These are phyloP conservation scores for Ascochyta pisi DNA, from an alignment of 2,329 filamentous ascomycete genomes.

Conservation along the genomic window DNA sequence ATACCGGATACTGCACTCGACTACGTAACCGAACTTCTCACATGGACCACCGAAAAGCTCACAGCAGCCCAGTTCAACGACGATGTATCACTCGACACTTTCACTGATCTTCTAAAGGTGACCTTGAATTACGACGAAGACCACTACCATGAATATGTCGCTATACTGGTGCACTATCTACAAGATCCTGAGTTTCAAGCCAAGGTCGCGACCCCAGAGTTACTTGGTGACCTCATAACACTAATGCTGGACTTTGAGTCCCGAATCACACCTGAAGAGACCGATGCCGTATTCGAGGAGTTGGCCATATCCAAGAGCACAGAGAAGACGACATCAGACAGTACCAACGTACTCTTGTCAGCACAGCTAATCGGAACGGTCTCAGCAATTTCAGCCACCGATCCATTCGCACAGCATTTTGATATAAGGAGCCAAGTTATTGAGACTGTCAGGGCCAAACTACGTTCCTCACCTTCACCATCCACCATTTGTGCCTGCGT, in stretches of 20 bases:
- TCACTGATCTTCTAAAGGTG: constrained; percentile 37
- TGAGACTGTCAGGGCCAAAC: constrained; percentile 35
- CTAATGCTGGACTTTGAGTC: constrained; percentile 42
- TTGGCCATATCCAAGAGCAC: constrained; percentile 35
- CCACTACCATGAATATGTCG: constrained; percentile 43
- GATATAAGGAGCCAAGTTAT: constrained; percentile 36
- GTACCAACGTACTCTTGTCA: constrained; percentile 34
- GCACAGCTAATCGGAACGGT: constrained; percentile 42
- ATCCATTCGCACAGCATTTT: constrained; percentile 41
- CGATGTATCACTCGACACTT: constrained; percentile 36
- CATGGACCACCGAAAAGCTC: constrained; percentile 46
- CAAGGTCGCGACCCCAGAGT: constrained; percentile 38
- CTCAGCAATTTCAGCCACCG: constrained; percentile 44
- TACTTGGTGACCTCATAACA: constrained; percentile 37
- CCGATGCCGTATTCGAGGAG: constrained; percentile 37
- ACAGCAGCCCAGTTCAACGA: constrained; percentile 44
- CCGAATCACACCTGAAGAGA: constrained; percentile 35
- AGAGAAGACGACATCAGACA: constrained; percentile 31
- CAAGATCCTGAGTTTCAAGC: constrained; percentile 46
- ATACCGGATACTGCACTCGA: constrained; percentile 43
- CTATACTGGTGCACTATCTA: constrained; percentile 44
- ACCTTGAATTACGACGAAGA: constrained; percentile 43
- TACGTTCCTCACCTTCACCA: constrained; percentile 30
- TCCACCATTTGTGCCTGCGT: constrained; percentile 46
- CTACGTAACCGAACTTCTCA: constrained; percentile 45